Conservation (phyloP, 2,329 filamentous ascomycete genomes). For the Aspergillus intermedius region DNA sequence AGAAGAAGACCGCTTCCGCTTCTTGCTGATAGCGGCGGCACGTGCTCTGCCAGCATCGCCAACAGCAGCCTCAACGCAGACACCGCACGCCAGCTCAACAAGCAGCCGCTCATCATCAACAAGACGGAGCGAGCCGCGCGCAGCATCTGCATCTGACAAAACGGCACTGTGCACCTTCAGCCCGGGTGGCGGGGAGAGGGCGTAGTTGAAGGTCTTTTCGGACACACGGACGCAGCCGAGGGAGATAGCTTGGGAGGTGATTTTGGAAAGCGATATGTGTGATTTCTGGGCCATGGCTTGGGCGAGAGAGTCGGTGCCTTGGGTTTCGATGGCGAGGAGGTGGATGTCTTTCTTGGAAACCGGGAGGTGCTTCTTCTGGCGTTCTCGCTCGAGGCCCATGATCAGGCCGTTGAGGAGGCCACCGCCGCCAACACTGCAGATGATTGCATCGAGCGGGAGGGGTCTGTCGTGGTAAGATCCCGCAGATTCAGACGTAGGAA, state of each 20-base stretch:
- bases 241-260: slow-evolving; percentile 69
- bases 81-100: slow-evolving; percentile 80
- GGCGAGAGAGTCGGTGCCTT: slow-evolving; percentile 64
- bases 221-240: slow-evolving; percentile 70
- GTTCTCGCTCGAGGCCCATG: slow-evolving; percentile 54
- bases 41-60: slow-evolving; percentile 22
- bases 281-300: slow-evolving; percentile 50
- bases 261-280: slow-evolving; percentile 59
- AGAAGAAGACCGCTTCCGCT: slow-evolving; percentile 21
- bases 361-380: slow-evolving; percentile 30
- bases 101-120: slow-evolving; percentile 75
- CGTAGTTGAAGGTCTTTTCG: slow-evolving; percentile 60
- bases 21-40: slow-evolving; percentile 12
- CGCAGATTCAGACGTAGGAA: slow-evolving; percentile 20
- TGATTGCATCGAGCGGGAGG: slow-evolving; percentile 57
- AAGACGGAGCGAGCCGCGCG: slow-evolving; percentile 66
- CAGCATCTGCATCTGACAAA: slow-evolving; percentile 70
- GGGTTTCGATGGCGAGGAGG: slow-evolving; percentile 69
- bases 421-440: slow-evolving; percentile 75
- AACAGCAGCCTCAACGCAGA: slow-evolving; percentile 55
- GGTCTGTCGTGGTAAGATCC: slow-evolving; percentile 19
- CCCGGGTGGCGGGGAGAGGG: slow-evolving; percentile 38
- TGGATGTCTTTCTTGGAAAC: slow-evolving; percentile 23
- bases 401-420: slow-evolving; percentile 72
- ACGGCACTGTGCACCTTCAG: slow-evolving; percentile 55